Evolutionary conservation across 1,139 yeast species (phyloP), one percentile per base, ranked within the genome.

Genomic region (Yamadazyma kanchanaburiensis): DNA sequence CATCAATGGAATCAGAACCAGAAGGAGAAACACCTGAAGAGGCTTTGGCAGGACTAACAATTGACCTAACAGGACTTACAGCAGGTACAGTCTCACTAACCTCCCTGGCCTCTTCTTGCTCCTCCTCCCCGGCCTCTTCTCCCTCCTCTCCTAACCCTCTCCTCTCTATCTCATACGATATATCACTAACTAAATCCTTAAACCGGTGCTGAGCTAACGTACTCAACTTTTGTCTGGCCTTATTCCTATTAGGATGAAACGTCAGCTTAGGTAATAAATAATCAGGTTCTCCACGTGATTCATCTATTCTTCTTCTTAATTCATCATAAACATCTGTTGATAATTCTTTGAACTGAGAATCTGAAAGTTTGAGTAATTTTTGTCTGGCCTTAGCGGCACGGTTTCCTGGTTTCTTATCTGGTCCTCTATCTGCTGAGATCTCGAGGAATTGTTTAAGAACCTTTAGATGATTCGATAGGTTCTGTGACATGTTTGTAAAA

Each of bases 291-390:
- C 74, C 68, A 34, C 74, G 49, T 20, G 68, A 57, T 42, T 70
- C 76, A 38, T 72, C 78, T 28, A 70, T 71, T 39, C 96, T 69
- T 46, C 98, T 73, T 48, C 77, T 75, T 39, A 89, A 65, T 58
- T 89, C 98, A 55, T 89, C 97, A 53, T 80, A 84, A 11, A 89
- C 96, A 53, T 91, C 97, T 2, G 96, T 88, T 39, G 94, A 79
- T 36, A 89, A 74, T 53, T 89, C 98, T 38, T 74, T 70, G 50
- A 89, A 87, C 56, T 91, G 97, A n/a, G 80, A 78, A n/a, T 72
- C 64, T 1, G 94, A 78, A 36, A 91, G 70, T 48, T 83, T 83
- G 40, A 84, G 69, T 30, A 89, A 74, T 59, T 91, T 89, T 46
- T 85, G 91, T 43, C 95, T 71, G 5, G 95, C 95, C 47, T 85